A percentile compares a stretch with the other conserved stretches of the same genome.
phyloP scores from a whole-genome alignment of 208 protist species.

The Balamuthia mandrillaris region DNA sequence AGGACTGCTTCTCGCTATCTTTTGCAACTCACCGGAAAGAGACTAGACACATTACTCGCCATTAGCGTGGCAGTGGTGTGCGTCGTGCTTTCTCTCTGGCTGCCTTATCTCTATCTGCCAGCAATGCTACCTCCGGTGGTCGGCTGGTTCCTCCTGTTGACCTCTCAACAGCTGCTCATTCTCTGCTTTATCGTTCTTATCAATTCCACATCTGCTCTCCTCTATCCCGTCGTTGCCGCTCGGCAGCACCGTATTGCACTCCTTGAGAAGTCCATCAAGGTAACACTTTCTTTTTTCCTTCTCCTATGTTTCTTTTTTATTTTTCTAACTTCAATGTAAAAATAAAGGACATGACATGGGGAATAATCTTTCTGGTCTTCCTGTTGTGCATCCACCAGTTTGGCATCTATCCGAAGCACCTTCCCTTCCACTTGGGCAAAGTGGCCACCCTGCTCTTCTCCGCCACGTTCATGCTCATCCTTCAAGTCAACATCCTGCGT shows the following conservation, averaged over 20 bases:
- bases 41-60: neutral
- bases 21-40: neutral
- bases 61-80: neutral
- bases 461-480: neutral
- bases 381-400: neutral
- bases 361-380: too few species aligned
- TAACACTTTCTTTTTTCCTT: neutral
- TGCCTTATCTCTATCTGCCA: neutral
- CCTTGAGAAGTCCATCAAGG: neutral
- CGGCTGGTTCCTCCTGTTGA: neutral
- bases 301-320: neutral
- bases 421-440: constrained; percentile 28
- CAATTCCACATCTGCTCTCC: neutral
- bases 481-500: constrained; percentile 39
- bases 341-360: neutral
- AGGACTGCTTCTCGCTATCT: neutral
- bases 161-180: constrained; percentile 6
- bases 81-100: neutral
- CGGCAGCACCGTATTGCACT: neutral
- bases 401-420: constrained; percentile 19
- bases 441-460: neutral
- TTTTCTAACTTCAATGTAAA: neutral
- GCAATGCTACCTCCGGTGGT: constrained; percentile 15
- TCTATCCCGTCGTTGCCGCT: neutral
- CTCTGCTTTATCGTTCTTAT: neutral